Conservation (phyloP, 441 rosid genomes). For the Cnidoscolus chayamansa region DNA sequence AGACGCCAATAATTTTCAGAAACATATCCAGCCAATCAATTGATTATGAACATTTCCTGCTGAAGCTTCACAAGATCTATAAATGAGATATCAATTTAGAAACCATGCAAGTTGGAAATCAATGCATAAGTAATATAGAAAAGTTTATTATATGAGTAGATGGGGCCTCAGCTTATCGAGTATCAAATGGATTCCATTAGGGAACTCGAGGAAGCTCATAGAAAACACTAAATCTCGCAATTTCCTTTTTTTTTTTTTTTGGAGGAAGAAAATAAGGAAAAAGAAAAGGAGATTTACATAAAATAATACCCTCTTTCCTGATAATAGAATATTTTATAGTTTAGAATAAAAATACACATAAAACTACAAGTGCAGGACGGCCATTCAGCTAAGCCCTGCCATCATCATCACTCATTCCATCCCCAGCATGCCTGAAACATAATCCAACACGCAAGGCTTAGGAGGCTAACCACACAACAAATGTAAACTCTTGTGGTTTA, state of each 20-base stretch:
- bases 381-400: constrained; percentile 38
- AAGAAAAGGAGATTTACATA: constrained; percentile 21
- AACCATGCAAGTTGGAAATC: no score
- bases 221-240: constrained; percentile 22
- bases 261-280: no score
- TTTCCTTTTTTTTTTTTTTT: not conserved
- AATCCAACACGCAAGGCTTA: not conserved
- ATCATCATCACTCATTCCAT: constrained; percentile 51
- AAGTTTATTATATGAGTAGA: no score
- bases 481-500: not conserved
- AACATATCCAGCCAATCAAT: no score
- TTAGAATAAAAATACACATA: constrained; percentile 29
- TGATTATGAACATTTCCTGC: no score
- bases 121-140: no score
- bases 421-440: constrained; percentile 58
- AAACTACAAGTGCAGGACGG: constrained; percentile 31
- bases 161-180: not conserved
- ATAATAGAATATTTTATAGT: constrained; percentile 20
- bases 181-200: constrained; percentile 16
- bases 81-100: no score
- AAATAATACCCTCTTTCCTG: constrained; percentile 20
- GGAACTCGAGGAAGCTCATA: constrained; percentile 14
- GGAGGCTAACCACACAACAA: not conserved
- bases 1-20: no score
- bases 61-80: no score